Base-by-base conservation (phyloP, 116 monocot species). In the Cymodocea nodosa region DNA sequence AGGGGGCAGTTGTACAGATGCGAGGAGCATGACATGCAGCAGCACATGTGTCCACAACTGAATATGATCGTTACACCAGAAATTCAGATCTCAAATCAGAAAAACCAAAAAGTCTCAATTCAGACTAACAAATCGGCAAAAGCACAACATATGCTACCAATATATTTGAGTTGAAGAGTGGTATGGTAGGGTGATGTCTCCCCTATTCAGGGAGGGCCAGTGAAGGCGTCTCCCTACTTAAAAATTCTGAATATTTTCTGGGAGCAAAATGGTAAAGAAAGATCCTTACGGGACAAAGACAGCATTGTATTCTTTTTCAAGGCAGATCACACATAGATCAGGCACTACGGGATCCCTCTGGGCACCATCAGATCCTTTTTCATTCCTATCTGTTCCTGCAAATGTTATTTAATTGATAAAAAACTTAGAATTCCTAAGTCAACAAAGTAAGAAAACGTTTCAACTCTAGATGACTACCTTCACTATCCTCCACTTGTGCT, bases 21-120 rank as follows among this genome's bases (percentile, higher is more conserved):
- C n/a, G 87, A 81, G 9, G 95, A 87, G 65, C 95, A 95, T 12
- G 69, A 54, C 52, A 70, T 83, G 66, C 95, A 95, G 74, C 90
- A 95, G 75, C 95, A 95, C 95, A 95, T 95, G 70, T 95, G 95
- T 35, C 95, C 95, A 44, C 95, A 95, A 70, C 95, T 90, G 79
- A 16, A 65, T 59, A 70, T 30, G 25, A 66, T 15, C 13, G 24
- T 49, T 39, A 54, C 13, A 44, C 44, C 44, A 44, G 8, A 10
- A 44, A 44, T 10, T 10, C 44, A 44, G 44, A 44, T 10, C 44
- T 8, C 44, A 44, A 44, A 44, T 44, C 44, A 44, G 8, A 8
- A 44, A 12, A 44, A 44, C 11, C 4, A 44, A 44, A 44, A 44
- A 9, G 44, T 10, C 30, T 39, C 39, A 4, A 39, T 39, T 6